phyloP scores from a whole-genome alignment of 208 protist genomes.

The Wallacemonas sp. region DNA sequence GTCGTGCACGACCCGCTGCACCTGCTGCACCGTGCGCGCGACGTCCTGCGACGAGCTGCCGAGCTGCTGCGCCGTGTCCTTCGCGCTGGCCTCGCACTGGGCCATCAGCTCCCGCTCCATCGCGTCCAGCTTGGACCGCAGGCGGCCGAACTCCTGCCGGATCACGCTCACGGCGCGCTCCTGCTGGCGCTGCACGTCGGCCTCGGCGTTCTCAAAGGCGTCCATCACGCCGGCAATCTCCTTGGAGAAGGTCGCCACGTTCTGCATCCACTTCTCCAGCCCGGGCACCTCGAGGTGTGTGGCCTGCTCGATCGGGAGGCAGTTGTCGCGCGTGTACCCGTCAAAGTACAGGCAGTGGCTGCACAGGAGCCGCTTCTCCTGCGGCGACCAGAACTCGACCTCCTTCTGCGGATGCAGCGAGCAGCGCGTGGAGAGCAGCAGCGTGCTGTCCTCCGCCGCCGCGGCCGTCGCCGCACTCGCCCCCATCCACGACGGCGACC shows the following conservation, averaged over 20 bases:
- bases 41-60: constrained; percentile 37
- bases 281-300: constrained; percentile 41
- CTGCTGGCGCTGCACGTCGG: constrained; percentile 41
- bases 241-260: constrained; percentile 59
- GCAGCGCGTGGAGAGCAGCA: constrained; percentile 29
- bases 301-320: constrained; percentile 60
- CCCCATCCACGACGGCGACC: not conserved
- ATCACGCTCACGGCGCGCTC: constrained; percentile 39
- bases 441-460: not conserved
- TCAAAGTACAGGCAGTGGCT: constrained; percentile 82
- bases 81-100: constrained; percentile 34
- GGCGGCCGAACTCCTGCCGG: constrained; percentile 38
- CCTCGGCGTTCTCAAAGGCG: constrained; percentile 53
- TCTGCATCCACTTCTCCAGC: constrained; percentile 64
- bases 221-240: constrained; percentile 60
- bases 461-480: not conserved
- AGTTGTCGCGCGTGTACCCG: constrained; percentile 68
- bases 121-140: constrained; percentile 42
- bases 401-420: constrained; percentile 52
- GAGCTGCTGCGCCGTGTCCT: constrained; percentile 33
- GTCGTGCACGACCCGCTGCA: constrained; percentile 40
- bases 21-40: constrained; percentile 41
- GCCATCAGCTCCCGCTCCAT: constrained; percentile 44
- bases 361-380: constrained; percentile 68
- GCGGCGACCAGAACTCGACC: constrained; percentile 79